phyloP scores from a whole-genome alignment of 148 eudicot species.

The Oxyria digyna region DNA sequence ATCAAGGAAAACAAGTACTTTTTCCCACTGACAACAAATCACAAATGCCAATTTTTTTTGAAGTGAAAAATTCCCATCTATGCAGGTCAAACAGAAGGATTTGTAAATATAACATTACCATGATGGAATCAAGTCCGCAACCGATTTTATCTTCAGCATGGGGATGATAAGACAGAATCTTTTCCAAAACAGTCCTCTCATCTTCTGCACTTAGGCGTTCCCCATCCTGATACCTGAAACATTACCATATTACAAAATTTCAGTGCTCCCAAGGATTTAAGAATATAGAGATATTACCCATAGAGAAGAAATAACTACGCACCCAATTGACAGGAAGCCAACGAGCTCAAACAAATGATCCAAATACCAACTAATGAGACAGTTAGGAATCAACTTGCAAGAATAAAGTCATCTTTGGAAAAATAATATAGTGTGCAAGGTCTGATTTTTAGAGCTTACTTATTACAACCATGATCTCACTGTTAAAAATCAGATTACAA shows the following conservation, averaged over 20 bases:
- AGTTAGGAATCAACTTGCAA: not conserved
- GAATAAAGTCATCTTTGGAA: not conserved
- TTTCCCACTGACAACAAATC: not conserved
- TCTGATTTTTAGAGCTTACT: not conserved
- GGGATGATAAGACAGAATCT: constrained; percentile 10
- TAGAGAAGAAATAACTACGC: not conserved
- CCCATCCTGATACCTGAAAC: not conserved
- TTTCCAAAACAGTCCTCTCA: constrained; percentile 3
- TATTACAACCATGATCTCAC: not conserved
- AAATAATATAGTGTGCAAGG: not conserved
- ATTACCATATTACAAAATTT: not conserved
- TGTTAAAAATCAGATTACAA: not conserved
- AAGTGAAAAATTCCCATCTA: not conserved
- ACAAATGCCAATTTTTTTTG: not conserved
- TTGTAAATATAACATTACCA: not conserved
- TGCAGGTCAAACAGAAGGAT: not conserved
- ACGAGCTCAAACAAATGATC: not conserved
- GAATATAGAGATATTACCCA: not conserved
- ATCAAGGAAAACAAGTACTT: too few relatives aligned
- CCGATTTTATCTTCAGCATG: constrained; percentile 7
- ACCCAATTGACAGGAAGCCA: not conserved
- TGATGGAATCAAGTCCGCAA: constrained; percentile 10
- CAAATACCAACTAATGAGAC: not conserved
- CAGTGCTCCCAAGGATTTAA: not conserved
- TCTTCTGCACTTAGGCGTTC: constrained; percentile 8